Conservation (phyloP, 2,329 filamentous ascomycete genomes). For the Balansia obtecta region DNA sequence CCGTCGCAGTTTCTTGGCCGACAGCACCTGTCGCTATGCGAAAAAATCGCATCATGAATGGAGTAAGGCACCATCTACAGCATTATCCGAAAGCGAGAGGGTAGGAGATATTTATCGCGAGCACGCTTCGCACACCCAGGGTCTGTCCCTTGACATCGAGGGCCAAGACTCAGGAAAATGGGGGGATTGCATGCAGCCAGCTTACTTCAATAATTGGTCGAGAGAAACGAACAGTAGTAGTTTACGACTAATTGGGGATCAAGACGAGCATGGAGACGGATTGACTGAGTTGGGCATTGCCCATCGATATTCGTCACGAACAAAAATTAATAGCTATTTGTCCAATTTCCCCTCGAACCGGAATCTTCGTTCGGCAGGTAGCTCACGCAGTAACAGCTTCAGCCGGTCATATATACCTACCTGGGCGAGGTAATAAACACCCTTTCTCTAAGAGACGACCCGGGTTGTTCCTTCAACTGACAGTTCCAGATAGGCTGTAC, state of each 20-base stretch:
- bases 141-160: not conserved
- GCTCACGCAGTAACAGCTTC: conserved; percentile 35
- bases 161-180: not conserved
- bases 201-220: conserved; percentile 26
- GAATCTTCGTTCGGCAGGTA: conserved; percentile 38
- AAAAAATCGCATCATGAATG: conserved; percentile 40
- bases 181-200: conserved; percentile 35
- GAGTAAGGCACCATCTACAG: conserved; percentile 52
- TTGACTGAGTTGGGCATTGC: conserved; percentile 46
- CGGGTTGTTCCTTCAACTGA: conserved; percentile 3
- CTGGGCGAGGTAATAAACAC: conserved; percentile 37
- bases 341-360: conserved; percentile 37
- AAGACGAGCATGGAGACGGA: conserved; percentile 53
- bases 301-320: conserved; percentile 39
- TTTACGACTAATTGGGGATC: conserved; percentile 37
- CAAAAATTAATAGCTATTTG: conserved; percentile 38
- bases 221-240: conserved; percentile 23
- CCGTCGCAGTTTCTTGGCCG: not conserved
- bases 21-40: not conserved
- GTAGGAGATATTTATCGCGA: conserved; percentile 37
- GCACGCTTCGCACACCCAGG: not conserved
- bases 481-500: conserved; percentile 40
- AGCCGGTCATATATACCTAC: conserved; percentile 33
- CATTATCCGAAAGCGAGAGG: conserved; percentile 48
- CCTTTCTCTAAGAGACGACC: conserved; percentile 4